Base-by-base conservation (phyloP, 108 stramenopile species). In the Conticribra guillardii region DNA sequence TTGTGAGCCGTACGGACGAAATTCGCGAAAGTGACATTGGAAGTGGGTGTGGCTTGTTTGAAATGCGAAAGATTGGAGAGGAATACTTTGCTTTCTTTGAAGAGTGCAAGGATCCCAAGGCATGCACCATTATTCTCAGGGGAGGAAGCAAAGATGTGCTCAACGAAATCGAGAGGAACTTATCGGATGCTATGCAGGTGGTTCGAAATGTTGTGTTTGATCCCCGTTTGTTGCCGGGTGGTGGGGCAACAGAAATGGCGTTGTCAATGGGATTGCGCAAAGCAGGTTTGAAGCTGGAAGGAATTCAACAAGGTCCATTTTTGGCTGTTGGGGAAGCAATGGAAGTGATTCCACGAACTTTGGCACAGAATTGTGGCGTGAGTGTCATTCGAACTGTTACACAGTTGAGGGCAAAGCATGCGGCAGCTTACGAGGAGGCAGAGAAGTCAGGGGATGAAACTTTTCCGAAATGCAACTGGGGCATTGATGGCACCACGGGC, bases 131-230 rank as follows among this genome's bases (percentile, higher is more conserved):
- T 34, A 78, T 99, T 27, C 87, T 99, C 23, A 90, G 99, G 32
- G 99, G 99, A 29, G 99, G 98, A 48, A 94, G 92, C 67, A 99
- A 99, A 82, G 99, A 99, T 81, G 98, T 99, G 2, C 84, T 99
- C 61, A 99, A 99, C 83, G 99, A 99, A 88, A 85, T 99, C 50
- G 99, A 99, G 82, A 88, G 99, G 47, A 99, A 98, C 73, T 77
- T 99, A 52, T 89, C 92, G 58, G 99, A 99, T 89, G 99, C 99
- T 69, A 98, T 99, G 98, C 97, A 98, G 81, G 98, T 99, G 23
- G 98, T 98, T 51, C 88, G 98, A 4, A 99, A 99, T 82, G 94
- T 99, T 46, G 97, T 99, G 22, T 96, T 97, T 74, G 97, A 97
- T 73, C 96, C 97, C 46, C 90, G 96, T 76, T 81, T 99, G 26